Evolutionary conservation across 805 yeast species (phyloP).

Genomic region (Starmera quercuum): DNA sequence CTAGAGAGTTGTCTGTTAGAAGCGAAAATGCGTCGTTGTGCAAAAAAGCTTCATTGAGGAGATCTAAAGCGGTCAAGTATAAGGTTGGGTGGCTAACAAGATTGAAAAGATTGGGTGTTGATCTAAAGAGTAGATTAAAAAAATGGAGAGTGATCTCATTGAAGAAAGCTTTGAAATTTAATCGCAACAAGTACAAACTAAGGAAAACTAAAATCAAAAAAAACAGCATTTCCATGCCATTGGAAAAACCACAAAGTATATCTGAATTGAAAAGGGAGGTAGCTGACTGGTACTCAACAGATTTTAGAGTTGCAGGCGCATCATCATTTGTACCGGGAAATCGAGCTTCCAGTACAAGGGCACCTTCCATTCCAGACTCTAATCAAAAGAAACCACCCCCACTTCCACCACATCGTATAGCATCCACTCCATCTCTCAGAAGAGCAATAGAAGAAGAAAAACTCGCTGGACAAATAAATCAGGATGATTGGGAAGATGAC

Average conservation of each 20-base stretch:
- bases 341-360: slow-evolving; percentile 1
- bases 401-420: slow-evolving; percentile 18
- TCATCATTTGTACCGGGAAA: slow-evolving; percentile 6
- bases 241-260: slow-evolving; percentile 12
- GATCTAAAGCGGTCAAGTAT: slow-evolving; percentile 28
- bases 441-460: slow-evolving; percentile 2
- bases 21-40: slow-evolving; percentile 10
- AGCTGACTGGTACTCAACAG: slow-evolving; percentile 10
- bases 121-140: slow-evolving; percentile 17
- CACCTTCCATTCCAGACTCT: slow-evolving; percentile 1
- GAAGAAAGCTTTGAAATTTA: slow-evolving; percentile 13
- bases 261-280: slow-evolving; percentile 20
- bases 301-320: not conserved
- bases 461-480: not conserved
- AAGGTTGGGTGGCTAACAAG: slow-evolving; percentile 29
- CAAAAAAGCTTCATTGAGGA: slow-evolving; percentile 18
- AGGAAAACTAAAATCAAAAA: slow-evolving; percentile 1
- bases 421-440: slow-evolving; percentile 10
- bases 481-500: slow-evolving; percentile 1
- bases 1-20: not conserved
- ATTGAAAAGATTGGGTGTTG: slow-evolving; percentile 19
- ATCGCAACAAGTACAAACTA: slow-evolving; percentile 2
- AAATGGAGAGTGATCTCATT: slow-evolving; percentile 21
- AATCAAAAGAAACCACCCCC: slow-evolving; percentile 8
- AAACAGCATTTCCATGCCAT: slow-evolving; percentile 3